A percentile compares a stretch with the other conserved stretches of the same genome.
Evolutionary conservation across 2,329 filamentous ascomycete genomes (phyloP).

Genomic region (Microcyclospora tardicrescens): DNA sequence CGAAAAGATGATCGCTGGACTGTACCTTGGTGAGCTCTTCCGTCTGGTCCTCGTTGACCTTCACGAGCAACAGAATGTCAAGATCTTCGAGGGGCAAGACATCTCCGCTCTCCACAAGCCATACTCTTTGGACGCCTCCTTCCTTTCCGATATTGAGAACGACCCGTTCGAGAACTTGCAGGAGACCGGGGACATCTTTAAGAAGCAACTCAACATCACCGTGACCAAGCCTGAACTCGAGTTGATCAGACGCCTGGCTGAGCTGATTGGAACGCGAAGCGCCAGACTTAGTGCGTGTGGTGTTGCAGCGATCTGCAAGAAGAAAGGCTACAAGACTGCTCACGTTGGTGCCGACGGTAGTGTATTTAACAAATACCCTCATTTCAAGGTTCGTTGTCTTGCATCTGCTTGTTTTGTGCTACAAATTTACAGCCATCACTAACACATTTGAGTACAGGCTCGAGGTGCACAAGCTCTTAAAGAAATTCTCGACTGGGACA

Average conservation of each 20-base stretch:
- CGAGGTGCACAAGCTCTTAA: conserved; percentile 78
- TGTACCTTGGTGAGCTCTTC: conserved; percentile 35
- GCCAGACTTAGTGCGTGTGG: conserved; percentile 89
- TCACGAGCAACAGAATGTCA: conserved; percentile 49
- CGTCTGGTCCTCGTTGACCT: conserved; percentile 32
- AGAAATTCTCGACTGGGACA: conserved; percentile 91
- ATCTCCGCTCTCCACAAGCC: conserved; percentile 68
- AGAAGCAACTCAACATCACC: conserved; percentile 57
- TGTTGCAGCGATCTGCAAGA: conserved; percentile 90
- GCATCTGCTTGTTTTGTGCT: conserved; percentile 1
- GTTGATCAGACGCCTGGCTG: conserved; percentile 74
- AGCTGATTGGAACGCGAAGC: conserved; percentile 88
- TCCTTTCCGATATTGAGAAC: conserved; percentile 83
- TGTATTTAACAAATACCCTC: conserved; percentile 98
- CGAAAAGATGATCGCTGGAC: conserved; percentile 34
- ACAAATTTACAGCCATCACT: neutral
- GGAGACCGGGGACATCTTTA: conserved; percentile 75
- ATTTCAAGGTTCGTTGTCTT: conserved; percentile 58
- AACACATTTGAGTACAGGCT: conserved; percentile 25
- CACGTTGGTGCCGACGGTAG: conserved; percentile 95
- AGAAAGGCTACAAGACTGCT: conserved; percentile 78
- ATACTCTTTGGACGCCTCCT: conserved; percentile 84
- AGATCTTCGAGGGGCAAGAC: conserved; percentile 74
- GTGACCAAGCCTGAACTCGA: conserved; percentile 70
- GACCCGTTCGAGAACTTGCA: conserved; percentile 92